Evolutionary conservation across 345 rosid genomes (phyloP), one percentile per base, ranked within the genome.

Genomic region (Abelmoschus esculentus): DNA sequence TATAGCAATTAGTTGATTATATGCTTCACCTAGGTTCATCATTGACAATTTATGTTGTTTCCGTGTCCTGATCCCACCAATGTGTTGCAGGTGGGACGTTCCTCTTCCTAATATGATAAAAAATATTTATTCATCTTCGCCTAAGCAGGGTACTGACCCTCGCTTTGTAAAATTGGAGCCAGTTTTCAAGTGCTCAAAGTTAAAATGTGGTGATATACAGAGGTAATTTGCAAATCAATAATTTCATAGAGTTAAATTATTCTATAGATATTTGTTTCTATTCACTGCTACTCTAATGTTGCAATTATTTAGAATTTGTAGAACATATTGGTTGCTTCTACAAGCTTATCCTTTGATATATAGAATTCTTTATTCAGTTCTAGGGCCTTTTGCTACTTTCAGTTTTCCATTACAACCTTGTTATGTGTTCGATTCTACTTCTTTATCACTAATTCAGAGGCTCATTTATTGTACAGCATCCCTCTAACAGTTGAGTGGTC

Each of bases 401-500:
- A 17, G 53, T 64, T 57, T 26, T 32, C 67, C 44, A 61, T 67
- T 22, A 58, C 13, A 11, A 53, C 29, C 60, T 63, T 42, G 15
- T 61, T 32, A 19, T 32, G 17, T 14, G 70, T 49, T 55, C 17
- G 9, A 64, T 38, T 42, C 49, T 72, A 53, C 65, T 74, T 59
- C 54, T 72, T 26, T 40, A 19, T 59, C 66, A n/a, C 74, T 85
- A 69, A 80, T 72, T 31, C 71, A 66, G 32, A 68, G 53, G 65
- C 19, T 36, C 44, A 31, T 66, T 32, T 75, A 32, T 73, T 46
- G 12, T 73, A 73, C 87, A 90, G 97, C 85, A 84, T 91, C 58
- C 96, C 97, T 65, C 79, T 89, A 80, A 86, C 95, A 58, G 80
- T 91, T 75, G 96, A 93, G 81, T 91, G 98, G 98, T 93, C 96